Base-by-base conservation (phyloP, 352 stramenopile genomes). In the Phytophthora citricola region DNA sequence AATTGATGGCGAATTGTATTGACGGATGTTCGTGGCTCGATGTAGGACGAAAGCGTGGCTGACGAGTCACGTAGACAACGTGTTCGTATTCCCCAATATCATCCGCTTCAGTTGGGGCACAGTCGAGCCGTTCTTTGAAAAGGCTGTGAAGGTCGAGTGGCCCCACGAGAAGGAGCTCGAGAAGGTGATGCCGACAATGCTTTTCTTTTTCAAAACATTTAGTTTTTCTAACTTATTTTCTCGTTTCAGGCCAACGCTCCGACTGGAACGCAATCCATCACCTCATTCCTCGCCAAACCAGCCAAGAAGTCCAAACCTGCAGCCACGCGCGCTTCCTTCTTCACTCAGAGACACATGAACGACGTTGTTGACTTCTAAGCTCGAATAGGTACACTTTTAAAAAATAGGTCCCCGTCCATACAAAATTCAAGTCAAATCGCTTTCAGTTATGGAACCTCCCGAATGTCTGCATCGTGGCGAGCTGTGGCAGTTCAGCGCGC, bases 81-180 rank as follows among this genome's bases (percentile, higher is more conserved):
- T 98, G 11, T 98, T 98, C 75, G 80, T 90, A 4, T 98, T 92
- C 75, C 90, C 93, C 4, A 93, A 96, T 67, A 90, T 98, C 51
- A 87, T 98, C 31, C 82, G 95, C 43, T 98, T 98, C 75, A 97
- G 86, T 52, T 98, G 95, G 95, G 87, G 84, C 20, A 97, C 94
- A 0, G 43, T 92, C 17, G 82, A 89, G 29, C 79, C 79, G 26
- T 89, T 85, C 26, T 50, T 81, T 22, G 56, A 63, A 4, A 88
- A 85, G 27, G 76, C 79, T 22, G 69, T 81, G 2, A 83, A 87
- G 48, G 84, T 92, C 46, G 72, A 87, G 43, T 92, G 84, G 84
- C 76, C 79, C 0, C 75, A 91, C 38, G 82, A 90, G 14, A 88
- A 89, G 59, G 79, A 90, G 36, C 72, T 91, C 7, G 74, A 86